These are phyloP conservation scores for Plasmodium cynomolgi DNA, from an alignment of 169 alveolate genomes.

Conservation along the genomic window DNA sequence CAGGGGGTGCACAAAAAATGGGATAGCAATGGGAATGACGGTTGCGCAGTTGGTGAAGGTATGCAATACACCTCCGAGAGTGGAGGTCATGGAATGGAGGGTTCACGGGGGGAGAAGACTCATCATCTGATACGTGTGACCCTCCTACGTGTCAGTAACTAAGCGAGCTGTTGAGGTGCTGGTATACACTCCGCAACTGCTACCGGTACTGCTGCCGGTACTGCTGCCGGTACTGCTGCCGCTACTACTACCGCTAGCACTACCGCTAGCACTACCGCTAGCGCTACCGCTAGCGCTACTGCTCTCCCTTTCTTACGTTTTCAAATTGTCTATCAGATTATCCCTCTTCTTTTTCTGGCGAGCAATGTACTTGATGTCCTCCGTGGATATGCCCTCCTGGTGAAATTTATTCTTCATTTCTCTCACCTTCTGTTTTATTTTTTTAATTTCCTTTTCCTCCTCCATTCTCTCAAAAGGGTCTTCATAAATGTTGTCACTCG, in stretches of 20 bases:
- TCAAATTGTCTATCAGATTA: slow-evolving; percentile 25
- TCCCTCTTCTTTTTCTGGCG: slow-evolving; percentile 45
- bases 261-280: too few relatives aligned
- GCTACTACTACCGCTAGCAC: too few relatives aligned
- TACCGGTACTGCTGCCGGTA: too few relatives aligned
- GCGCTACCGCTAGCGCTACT: neutral
- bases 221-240: too few relatives aligned
- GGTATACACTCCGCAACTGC: neutral
- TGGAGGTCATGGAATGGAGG: neutral
- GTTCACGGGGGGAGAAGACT: neutral
- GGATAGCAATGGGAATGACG: neutral
- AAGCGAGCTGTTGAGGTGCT: neutral
- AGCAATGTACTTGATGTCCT: slow-evolving; percentile 38
- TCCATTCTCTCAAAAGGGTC: slow-evolving; percentile 47
- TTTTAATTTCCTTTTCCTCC: slow-evolving; percentile 59
- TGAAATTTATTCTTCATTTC: slow-evolving; percentile 56
- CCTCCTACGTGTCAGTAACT: neutral
- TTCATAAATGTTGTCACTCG: slow-evolving; percentile 30
- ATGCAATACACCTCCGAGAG: neutral
- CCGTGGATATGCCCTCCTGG: slow-evolving; percentile 36
- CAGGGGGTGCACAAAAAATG: neutral
- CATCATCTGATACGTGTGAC: neutral
- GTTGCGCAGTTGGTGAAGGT: neutral
- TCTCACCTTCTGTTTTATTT: slow-evolving; percentile 58
- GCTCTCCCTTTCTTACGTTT: slow-evolving; percentile 16